These are phyloP conservation scores for Penstemon newberryi DNA, from an alignment of 257 asterid species.

Conservation along the genomic window DNA sequence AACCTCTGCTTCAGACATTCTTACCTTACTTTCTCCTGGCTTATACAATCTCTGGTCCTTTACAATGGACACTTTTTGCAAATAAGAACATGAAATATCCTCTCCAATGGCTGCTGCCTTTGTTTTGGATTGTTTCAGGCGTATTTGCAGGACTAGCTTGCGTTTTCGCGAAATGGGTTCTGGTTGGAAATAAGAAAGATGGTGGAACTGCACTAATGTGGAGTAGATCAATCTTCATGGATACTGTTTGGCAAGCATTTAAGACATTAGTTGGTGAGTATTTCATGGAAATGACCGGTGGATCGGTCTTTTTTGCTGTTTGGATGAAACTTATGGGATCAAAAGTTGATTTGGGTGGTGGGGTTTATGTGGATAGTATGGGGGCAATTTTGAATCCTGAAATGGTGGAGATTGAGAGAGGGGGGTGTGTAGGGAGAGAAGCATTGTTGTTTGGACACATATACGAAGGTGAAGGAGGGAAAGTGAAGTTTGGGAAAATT, in stretches of 20 bases:
- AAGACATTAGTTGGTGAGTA: conserved; percentile 69
- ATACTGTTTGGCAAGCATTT: conserved; percentile 84
- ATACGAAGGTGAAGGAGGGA: conserved; percentile 80
- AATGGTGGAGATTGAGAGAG: conserved; percentile 73
- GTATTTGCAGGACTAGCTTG: conserved; percentile 45
- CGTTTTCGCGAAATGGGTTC: conserved; percentile 54
- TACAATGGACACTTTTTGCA: conserved; percentile 33
- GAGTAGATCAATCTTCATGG: conserved; percentile 61
- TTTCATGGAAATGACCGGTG: conserved; percentile 65
- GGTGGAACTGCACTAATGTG: conserved; percentile 63
- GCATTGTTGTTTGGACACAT: conserved; percentile 78
- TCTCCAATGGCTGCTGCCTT: conserved; percentile 56
- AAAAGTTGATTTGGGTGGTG: conserved; percentile 49
- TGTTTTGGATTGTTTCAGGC: conserved; percentile 79
- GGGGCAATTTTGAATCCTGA: conserved; percentile 83
- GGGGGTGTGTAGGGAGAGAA: conserved; percentile 71
- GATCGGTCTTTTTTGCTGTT: conserved; percentile 53
- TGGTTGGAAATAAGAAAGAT: conserved; percentile 67
- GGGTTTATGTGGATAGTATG: conserved; percentile 77
- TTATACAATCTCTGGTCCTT: conserved; percentile 48
- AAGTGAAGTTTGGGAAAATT: conserved; percentile 76
- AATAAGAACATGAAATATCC: conserved; percentile 37
- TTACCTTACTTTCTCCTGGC: conserved; percentile 63
- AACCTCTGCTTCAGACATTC: conserved; percentile 72
- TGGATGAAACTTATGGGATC: conserved; percentile 92